A percentile compares a stretch with the other conserved stretches of the same genome.
These are phyloP conservation scores for Marchantia polymorpha DNA, from an alignment of 225 moss, liverwort and hornwort species.

Conservation along the genomic window DNA sequence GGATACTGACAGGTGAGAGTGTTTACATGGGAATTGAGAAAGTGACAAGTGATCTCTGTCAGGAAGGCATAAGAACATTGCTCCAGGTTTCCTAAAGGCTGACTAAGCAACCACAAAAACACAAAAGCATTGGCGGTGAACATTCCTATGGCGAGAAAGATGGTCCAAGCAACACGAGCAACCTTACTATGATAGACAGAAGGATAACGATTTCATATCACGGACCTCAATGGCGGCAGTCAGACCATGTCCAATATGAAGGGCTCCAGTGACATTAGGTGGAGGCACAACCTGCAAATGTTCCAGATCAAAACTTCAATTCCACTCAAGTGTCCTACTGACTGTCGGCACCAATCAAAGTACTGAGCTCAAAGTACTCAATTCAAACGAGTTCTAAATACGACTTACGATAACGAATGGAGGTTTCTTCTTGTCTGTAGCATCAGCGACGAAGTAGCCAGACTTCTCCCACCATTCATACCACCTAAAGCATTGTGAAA, in stretches of 20 bases:
- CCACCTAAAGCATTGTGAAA: conserved; percentile 53
- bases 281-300: conserved; percentile 75
- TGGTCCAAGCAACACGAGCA: not conserved
- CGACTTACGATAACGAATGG: conserved; percentile 81
- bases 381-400: not conserved
- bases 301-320: not conserved
- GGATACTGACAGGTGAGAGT: not conserved
- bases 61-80: not conserved
- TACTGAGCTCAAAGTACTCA: not conserved
- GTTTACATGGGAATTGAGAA: not conserved
- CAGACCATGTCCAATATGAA: conserved; percentile 93
- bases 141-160: not conserved
- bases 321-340: not conserved
- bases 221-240: conserved; percentile 77
- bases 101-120: not conserved
- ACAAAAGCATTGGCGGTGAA: not conserved
- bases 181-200: not conserved
- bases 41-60: not conserved
- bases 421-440: conserved; percentile 56
- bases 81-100: not conserved
- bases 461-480: conserved; percentile 95
- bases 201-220: not conserved
- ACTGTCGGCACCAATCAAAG: not conserved
- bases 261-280: conserved; percentile 93
- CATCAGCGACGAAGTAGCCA: conserved; percentile 74